Percentiles rank a stretch among this genome's conserved stretches.
Conservation (phyloP, 257 asterid genomes). For the Cordia subcordata region DNA sequence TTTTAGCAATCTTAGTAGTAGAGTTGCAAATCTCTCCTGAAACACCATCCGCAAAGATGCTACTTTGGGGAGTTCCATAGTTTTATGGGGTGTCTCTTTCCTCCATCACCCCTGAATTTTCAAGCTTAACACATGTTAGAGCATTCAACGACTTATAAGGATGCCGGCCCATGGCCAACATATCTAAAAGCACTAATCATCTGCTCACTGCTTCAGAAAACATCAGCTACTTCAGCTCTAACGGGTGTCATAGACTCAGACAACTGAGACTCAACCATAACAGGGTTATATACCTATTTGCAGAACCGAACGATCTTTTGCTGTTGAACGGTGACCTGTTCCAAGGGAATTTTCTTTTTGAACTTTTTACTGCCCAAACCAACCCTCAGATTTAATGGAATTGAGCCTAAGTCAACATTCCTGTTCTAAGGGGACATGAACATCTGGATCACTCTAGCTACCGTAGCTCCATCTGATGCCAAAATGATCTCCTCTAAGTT, state of each 20-base stretch:
- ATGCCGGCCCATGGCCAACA: conserved; percentile 97
- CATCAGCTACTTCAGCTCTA: conserved; percentile 98
- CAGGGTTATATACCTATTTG: conserved; percentile 86
- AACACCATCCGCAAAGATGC: conserved; percentile 73
- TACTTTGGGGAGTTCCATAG: conserved; percentile 68
- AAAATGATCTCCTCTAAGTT: conserved; percentile 88
- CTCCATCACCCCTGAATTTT: conserved; percentile 99
- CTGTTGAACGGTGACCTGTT: conserved; percentile 96
- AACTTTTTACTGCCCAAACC: no score
- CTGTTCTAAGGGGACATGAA: no score
- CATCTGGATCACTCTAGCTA: conserved; percentile 97
- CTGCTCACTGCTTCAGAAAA: conserved; percentile 87
- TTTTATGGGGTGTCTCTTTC: conserved; percentile 73
- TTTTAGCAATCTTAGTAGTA: conserved; percentile 97
- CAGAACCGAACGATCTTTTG: conserved; percentile 81
- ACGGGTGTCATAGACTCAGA: conserved; percentile 99
- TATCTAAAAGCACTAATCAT: conserved; percentile 97
- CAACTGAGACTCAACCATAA: conserved; percentile 91
- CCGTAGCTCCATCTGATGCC: conserved; percentile 99
- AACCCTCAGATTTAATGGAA: no score
- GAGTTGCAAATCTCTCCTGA: conserved; percentile 97
- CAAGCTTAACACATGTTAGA: conserved; percentile 83
- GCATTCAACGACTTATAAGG: conserved; percentile 98
- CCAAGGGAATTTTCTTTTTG: conserved; percentile 93
- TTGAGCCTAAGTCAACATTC: no score